phyloP scores from a whole-genome alignment of 331 rosid genomes.

The Quercus lobata region DNA sequence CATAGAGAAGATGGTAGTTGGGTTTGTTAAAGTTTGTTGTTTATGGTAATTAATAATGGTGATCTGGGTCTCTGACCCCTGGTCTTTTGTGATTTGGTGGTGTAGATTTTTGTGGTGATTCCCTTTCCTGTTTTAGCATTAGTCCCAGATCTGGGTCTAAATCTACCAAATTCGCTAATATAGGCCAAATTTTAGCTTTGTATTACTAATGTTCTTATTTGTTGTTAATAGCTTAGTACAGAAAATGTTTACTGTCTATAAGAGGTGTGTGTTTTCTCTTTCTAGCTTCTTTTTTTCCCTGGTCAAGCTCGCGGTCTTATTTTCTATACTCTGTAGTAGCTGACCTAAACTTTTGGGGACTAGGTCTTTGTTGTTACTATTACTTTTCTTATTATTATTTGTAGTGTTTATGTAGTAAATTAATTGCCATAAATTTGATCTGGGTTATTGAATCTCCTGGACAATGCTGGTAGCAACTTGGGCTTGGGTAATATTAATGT shows the following conservation, averaged over 20 bases:
- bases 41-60: conserved; percentile 5
- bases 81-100: conserved; percentile 19
- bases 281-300: neutral
- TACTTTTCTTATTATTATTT: too few species aligned
- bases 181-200: conserved; percentile 15
- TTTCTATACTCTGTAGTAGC: too few species aligned
- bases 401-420: neutral
- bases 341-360: too few species aligned
- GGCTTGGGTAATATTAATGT: neutral
- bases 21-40: conserved; percentile 12
- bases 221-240: conserved; percentile 6
- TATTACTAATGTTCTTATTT: conserved; percentile 11
- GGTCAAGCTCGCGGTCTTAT: too few species aligned
- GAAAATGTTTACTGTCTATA: neutral
- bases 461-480: neutral
- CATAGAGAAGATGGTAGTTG: conserved; percentile 35
- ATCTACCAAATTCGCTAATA: conserved; percentile 20
- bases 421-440: conserved; percentile 14
- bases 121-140: conserved; percentile 19
- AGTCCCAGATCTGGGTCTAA: conserved; percentile 65
- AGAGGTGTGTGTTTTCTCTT: neutral
- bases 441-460: conserved; percentile 4
- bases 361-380: too few species aligned
- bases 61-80: conserved; percentile 22
- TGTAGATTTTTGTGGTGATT: conserved; percentile 24